Evolutionary conservation across 441 rosid species (phyloP).

Genomic region (Bruguiera hainesii): DNA sequence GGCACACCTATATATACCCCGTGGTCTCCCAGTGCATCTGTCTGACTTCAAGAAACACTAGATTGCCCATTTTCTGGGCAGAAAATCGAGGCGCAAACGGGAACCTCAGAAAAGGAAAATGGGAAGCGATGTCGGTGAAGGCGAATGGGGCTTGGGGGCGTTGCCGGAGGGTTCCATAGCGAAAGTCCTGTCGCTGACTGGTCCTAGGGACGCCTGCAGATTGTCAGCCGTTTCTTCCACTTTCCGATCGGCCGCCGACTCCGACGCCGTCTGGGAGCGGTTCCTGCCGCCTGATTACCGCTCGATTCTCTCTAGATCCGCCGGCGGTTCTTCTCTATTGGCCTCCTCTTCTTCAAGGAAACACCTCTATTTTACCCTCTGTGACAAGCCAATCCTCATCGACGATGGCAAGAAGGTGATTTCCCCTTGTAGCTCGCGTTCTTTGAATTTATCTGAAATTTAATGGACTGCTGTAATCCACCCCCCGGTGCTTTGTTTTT

Average conservation of each 20-base stretch:
- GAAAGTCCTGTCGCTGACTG: background rate
- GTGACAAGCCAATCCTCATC: slow-evolving; percentile 45
- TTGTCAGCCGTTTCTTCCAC: background rate
- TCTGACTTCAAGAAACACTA: too few species aligned
- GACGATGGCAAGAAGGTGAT: slow-evolving; percentile 52
- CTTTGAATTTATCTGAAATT: background rate
- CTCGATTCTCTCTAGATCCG: slow-evolving; percentile 21
- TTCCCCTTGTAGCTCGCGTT: background rate
- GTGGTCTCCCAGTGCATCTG: background rate
- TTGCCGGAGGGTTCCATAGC: slow-evolving; percentile 7
- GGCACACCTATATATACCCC: background rate
- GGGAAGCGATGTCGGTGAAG: background rate
- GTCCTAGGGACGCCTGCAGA: background rate
- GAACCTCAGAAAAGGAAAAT: too few species aligned
- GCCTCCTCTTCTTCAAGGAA: slow-evolving; percentile 32
- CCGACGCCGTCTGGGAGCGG: slow-evolving; percentile 46
- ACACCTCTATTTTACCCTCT: slow-evolving; percentile 47
- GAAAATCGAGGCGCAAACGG: too few species aligned
- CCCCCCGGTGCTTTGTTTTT: too few species aligned
- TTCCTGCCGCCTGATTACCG: slow-evolving; percentile 45
- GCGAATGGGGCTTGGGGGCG: background rate
- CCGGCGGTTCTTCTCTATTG: slow-evolving; percentile 16
- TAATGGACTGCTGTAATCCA: background rate
- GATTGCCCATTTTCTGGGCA: too few species aligned
- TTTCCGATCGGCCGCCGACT: background rate